Percentiles rank a stretch among this genome's conserved stretches.
Evolutionary conservation across 1,284 basidiomycete genomes (phyloP).

Genomic region (Golubevia pallescens): DNA sequence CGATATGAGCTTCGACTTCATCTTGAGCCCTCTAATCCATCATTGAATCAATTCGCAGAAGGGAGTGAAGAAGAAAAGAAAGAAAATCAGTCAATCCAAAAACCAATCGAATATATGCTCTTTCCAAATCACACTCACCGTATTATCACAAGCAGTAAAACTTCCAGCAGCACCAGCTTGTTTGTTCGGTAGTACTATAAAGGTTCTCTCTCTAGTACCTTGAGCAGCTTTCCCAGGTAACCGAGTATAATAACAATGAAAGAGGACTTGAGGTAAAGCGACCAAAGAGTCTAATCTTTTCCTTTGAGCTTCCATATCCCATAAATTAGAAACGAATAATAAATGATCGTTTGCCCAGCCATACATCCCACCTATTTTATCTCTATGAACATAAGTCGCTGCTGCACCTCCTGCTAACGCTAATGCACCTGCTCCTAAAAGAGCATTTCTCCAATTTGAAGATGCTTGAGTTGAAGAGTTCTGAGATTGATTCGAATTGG

Average conservation of each 20-base stretch:
- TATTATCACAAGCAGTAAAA: constrained; percentile 10
- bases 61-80: constrained; percentile 69
- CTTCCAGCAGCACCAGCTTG: neutral
- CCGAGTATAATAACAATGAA: constrained; percentile 55
- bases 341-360: constrained; percentile 83
- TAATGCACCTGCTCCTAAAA: constrained; percentile 64
- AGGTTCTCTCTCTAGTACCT: constrained; percentile 31
- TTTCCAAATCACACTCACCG: constrained; percentile 1
- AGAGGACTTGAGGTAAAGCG: constrained; percentile 71
- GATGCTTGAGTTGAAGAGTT: no score
- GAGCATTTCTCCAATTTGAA: neutral
- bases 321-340: constrained; percentile 84
- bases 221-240: constrained; percentile 17
- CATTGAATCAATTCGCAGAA: constrained; percentile 72
- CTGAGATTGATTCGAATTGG: no score
- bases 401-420: constrained; percentile 79
- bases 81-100: constrained; percentile 68
- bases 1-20: constrained; percentile 84
- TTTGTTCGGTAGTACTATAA: constrained; percentile 46
- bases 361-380: constrained; percentile 65
- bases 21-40: constrained; percentile 75
- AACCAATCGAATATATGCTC: neutral
- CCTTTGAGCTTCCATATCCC: constrained; percentile 76
- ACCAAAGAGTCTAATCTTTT: constrained; percentile 73
- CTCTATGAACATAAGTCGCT: constrained; percentile 77